A percentile compares a stretch with the other conserved stretches of the same genome.
phyloP scores from a whole-genome alignment of 495 filamentous ascomycete species.

The Neurospora sp. region DNA sequence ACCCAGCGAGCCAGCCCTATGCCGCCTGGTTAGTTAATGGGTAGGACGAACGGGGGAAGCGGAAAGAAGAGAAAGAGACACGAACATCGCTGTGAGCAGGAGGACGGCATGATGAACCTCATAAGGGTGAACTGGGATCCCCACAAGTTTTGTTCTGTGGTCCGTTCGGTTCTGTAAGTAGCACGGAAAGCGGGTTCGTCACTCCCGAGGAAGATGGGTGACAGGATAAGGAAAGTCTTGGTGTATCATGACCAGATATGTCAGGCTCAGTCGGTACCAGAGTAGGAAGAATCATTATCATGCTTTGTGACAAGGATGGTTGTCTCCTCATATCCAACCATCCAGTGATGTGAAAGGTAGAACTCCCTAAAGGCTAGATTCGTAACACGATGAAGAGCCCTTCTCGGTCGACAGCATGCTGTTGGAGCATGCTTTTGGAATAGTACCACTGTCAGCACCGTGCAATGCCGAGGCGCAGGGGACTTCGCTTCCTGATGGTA shows the following conservation, averaged over 20 bases:
- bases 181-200: background rate
- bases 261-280: background rate
- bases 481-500: background rate
- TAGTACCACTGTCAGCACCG: background rate
- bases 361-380: background rate
- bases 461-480: background rate
- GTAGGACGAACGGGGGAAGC: background rate
- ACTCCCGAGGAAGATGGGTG: background rate
- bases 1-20: background rate
- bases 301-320: background rate
- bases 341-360: background rate
- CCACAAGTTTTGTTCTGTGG: background rate
- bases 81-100: background rate
- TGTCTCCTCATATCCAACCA: background rate
- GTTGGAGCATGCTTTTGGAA: background rate
- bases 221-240: background rate
- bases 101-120: background rate
- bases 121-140: background rate
- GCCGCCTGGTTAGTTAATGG: background rate
- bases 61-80: background rate
- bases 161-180: background rate
- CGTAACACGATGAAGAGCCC: background rate
- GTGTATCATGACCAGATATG: background rate
- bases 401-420: background rate
- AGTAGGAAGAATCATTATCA: background rate